Base-by-base conservation (phyloP, 768 basidiomycete species). In the Psilocybe subaeruginosa region DNA sequence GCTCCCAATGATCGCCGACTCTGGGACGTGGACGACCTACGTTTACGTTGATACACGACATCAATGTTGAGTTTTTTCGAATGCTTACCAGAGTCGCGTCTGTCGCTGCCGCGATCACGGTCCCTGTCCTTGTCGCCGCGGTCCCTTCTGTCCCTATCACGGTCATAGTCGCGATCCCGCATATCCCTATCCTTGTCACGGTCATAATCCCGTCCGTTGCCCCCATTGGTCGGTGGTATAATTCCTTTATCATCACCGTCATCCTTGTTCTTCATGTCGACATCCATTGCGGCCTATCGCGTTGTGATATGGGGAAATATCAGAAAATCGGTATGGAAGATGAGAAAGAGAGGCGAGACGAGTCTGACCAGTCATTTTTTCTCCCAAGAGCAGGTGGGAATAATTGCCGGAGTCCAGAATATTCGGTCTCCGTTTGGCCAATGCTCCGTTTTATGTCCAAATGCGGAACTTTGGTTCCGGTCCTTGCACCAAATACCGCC, bases 1-100 rank as follows among this genome's bases (percentile, higher is more conserved):
- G 91, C 67, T 93, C 92, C 91, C 91, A 93, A 66, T 93, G 91
- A 74, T 94, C 92, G 41, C 83, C 82, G 54, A 78, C 78, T 56
- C 80, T 73, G 71, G 83, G 77, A 67, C 83, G 82, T 43, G 64
- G 35, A 14, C 67, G 67, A 33, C 60, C 67, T 68, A 33, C 31
- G 30, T 8, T n/a, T 33, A 14, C n/a, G 46, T 57, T 23, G 46
- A 48, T 48, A 48, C 23, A 23, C 46, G n/a, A 37, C 31, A 48
- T 49, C 46, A 47, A 35, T 51, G 29, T 41, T 29, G n/a, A 8
- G 31, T 48, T 23, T 14, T 30, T 23, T 12, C 4, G 30, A 37
- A 45, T 35, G 71, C 78, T 29, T 47, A 89, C 90, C 83, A 49
- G 83, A 76, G 57, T 91, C 91, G 63, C 90, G 80, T 68, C 79